Evolutionary conservation across 108 stramenopile species (phyloP).

Genomic region (Skeletonema marinoi): DNA sequence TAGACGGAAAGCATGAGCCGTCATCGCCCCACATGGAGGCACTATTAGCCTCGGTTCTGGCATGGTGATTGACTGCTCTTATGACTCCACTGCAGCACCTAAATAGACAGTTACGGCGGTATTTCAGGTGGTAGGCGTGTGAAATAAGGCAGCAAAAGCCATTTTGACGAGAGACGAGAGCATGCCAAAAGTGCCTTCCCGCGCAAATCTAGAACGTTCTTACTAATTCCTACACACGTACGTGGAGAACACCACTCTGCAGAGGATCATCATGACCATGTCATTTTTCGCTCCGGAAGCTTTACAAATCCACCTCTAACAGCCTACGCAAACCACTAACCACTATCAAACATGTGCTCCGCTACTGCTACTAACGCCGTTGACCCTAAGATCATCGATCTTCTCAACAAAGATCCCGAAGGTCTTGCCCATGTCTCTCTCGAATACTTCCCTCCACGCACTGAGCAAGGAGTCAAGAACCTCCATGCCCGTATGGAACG

Average conservation of each 20-base stretch:
- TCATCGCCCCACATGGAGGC: conserved; percentile 44
- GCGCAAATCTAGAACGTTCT: no score
- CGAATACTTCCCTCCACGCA: conserved; percentile 99
- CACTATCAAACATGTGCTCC: neutral
- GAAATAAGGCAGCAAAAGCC: no score
- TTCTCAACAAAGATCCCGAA: conserved; percentile 56
- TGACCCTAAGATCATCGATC: conserved; percentile 88
- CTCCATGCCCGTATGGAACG: conserved; percentile 94
- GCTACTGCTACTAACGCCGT: conserved; percentile 10
- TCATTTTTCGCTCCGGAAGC: neutral
- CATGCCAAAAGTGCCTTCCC: no score
- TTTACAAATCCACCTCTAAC: neutral
- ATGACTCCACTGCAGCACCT: no score
- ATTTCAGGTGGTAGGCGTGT: neutral
- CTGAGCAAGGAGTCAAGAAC: conserved; percentile 95
- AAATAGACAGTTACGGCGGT: no score
- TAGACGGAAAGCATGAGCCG: conserved; percentile 63
- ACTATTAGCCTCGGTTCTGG: conserved; percentile 3
- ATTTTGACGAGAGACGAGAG: no score
- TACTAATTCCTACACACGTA: no score
- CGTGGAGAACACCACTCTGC: no score
- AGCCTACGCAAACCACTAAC: neutral
- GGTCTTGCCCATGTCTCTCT: conserved; percentile 83
- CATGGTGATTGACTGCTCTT: neutral
- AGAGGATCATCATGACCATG: neutral